Percentiles rank a stretch among this genome's conserved stretches.
phyloP scores from a whole-genome alignment of 2,329 filamentous ascomycete species.

The Pseudogymnoascus sp. region DNA sequence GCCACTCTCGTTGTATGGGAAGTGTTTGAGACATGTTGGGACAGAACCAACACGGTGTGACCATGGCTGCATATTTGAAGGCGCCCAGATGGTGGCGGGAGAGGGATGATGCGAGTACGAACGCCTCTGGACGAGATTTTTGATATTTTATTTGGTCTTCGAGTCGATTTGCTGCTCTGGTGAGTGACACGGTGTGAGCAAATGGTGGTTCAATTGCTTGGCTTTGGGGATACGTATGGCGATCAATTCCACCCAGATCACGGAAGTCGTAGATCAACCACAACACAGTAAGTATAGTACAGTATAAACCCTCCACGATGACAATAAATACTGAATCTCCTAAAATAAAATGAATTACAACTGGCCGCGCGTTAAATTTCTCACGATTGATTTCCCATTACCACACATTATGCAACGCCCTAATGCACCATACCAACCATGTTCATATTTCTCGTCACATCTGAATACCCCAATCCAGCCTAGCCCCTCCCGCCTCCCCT shows the following conservation, averaged over 20 bases:
- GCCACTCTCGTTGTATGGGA: neutral
- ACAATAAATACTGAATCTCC: neutral
- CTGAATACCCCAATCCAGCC: neutral
- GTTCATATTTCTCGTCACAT: neutral
- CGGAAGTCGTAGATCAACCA: neutral
- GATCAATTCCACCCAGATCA: neutral
- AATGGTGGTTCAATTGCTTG: too few relatives aligned
- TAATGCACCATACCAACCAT: neutral
- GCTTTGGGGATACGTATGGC: neutral
- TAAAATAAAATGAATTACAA: neutral
- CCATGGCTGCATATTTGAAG: neutral
- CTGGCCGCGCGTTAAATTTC: neutral
- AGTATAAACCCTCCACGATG: neutral
- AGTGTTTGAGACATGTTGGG: neutral
- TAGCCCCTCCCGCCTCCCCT: neutral
- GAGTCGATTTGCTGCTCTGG: neutral
- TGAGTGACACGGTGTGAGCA: neutral
- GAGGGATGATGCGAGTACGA: neutral
- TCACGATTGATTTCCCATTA: neutral
- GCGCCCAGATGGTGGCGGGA: neutral
- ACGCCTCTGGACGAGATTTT: neutral
- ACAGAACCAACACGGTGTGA: neutral
- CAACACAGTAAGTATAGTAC: neutral
- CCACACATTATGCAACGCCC: neutral
- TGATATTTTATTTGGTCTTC: neutral